Conservation (phyloP, 116 monocot species). For the Phalaenopsis hybrid region DNA sequence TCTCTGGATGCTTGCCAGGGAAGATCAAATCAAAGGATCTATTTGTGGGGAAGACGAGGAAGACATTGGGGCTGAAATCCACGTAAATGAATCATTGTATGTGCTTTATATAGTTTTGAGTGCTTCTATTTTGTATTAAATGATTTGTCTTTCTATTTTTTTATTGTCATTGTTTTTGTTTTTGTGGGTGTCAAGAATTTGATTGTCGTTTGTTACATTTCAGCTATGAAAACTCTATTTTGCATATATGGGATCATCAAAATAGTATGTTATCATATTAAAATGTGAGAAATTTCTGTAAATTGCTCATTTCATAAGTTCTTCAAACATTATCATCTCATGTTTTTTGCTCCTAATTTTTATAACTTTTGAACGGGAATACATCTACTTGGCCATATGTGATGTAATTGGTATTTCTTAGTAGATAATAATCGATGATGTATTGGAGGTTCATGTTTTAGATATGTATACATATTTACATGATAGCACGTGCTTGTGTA, state of each 20-base stretch:
- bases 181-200: not conserved
- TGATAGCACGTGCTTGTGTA: too few species aligned
- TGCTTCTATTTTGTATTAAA: not conserved
- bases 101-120: not conserved
- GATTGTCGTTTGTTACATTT: not conserved
- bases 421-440: too few species aligned
- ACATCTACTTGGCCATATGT: too few species aligned
- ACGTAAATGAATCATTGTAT: not conserved
- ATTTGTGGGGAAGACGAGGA: slow-evolving; percentile 48
- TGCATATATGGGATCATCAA: too few species aligned
- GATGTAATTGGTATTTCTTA: too few species aligned
- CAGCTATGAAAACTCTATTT: not conserved
- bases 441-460: too few species aligned
- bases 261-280: not conserved
- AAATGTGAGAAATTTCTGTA: not conserved
- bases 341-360: too few species aligned
- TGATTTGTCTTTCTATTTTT: not conserved
- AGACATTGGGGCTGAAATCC: slow-evolving; percentile 27
- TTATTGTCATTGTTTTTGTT: not conserved
- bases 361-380: too few species aligned
- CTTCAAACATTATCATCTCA: too few species aligned
- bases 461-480: too few species aligned
- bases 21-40: slow-evolving; percentile 51
- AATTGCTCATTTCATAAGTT: too few species aligned
- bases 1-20: slow-evolving; percentile 38